Conservation (phyloP, 371 early-diverging fungal species). For the Syncephalis fuscata region DNA sequence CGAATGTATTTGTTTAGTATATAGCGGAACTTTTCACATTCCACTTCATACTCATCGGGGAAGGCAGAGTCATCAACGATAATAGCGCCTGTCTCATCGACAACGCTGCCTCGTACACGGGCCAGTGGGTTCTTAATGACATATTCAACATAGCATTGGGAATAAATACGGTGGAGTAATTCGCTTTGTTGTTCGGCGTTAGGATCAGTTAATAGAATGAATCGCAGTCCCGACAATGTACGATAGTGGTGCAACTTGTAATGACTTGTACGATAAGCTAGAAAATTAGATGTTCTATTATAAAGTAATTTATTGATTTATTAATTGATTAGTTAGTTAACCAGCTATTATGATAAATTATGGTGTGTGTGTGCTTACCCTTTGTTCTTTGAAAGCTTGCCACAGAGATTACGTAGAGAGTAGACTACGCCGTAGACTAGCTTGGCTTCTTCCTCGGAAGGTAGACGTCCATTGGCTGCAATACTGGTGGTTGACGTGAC, state of each 20-base stretch:
- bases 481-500: slow-evolving; percentile 17
- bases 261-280: slow-evolving; percentile 60
- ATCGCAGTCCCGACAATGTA: slow-evolving; percentile 69
- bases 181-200: slow-evolving; percentile 40
- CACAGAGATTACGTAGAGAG: slow-evolving; percentile 73
- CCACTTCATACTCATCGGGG: slow-evolving; percentile 31
- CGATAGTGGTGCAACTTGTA: slow-evolving; percentile 86
- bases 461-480: slow-evolving; percentile 23
- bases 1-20: slow-evolving; percentile 41
- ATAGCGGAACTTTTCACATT: slow-evolving; percentile 42
- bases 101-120: not conserved
- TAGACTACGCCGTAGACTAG: slow-evolving; percentile 85
- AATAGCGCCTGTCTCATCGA: no score
- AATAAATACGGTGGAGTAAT: slow-evolving; percentile 63
- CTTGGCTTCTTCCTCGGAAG: slow-evolving; percentile 80
- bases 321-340: no score
- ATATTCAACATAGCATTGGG: slow-evolving; percentile 79
- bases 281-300: slow-evolving; percentile 49
- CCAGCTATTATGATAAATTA: no score
- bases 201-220: slow-evolving; percentile 75
- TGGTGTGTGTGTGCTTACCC: slow-evolving; percentile 14
- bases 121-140: slow-evolving; percentile 64
- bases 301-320: no score
- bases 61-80: not conserved
- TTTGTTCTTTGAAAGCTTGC: slow-evolving; percentile 32